These are phyloP conservation scores for Coleophoma eucalyptorum DNA, from an alignment of 2,329 filamentous ascomycete genomes.

Conservation along the genomic window DNA sequence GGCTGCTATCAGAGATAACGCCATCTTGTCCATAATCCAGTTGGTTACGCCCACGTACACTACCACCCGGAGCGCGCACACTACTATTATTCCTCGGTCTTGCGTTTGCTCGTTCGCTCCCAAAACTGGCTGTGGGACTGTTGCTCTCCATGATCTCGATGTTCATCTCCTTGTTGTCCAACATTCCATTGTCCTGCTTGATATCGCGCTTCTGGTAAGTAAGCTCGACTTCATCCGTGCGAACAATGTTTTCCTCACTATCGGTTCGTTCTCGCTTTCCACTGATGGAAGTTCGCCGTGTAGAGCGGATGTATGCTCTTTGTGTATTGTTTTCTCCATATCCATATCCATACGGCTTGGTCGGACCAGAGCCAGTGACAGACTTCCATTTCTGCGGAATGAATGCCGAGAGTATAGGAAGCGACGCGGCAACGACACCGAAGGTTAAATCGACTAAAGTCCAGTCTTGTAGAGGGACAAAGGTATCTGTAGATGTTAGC, in stretches of 20 bases:
- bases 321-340: not conserved
- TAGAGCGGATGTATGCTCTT: constrained; percentile 4
- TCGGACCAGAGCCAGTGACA: constrained; percentile 1
- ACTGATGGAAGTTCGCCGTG: constrained; percentile 2
- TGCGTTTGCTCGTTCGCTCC: not conserved
- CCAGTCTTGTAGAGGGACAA: constrained; percentile 25
- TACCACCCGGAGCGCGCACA: not conserved
- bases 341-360: not conserved
- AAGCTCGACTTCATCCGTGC: constrained; percentile 13
- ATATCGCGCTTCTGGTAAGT: constrained; percentile 5
- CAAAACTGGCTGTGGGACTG: not conserved
- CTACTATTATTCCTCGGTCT: not conserved
- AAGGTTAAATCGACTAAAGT: constrained; percentile 28
- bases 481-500: constrained; percentile 21
- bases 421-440: constrained; percentile 27
- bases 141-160: not conserved
- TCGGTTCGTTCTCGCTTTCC: constrained; percentile 5
- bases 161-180: not conserved
- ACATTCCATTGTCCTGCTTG: no score
- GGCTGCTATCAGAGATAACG: not conserved
- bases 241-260: constrained; percentile 14
- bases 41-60: not conserved
- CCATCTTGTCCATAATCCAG: not conserved
- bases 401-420: constrained; percentile 29
- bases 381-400: constrained; percentile 9